Evolutionary conservation across 148 eudicot species (phyloP).

Genomic region (Camellia sinensis): DNA sequence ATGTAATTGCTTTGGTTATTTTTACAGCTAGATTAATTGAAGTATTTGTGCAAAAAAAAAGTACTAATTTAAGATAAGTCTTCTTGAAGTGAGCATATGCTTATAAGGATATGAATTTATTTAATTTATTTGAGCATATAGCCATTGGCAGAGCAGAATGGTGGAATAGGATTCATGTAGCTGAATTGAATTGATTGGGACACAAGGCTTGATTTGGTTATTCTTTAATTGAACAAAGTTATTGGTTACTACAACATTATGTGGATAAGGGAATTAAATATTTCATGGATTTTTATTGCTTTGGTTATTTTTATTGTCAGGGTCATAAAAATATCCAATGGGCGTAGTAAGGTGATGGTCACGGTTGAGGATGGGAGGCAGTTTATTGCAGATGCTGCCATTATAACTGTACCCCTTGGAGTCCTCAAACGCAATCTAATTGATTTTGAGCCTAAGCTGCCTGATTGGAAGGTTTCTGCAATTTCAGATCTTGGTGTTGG

Average conservation of each 20-base stretch:
- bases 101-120: too few relatives aligned
- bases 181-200: background rate
- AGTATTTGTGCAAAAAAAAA: background rate
- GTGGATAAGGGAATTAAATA: background rate
- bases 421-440: constrained; percentile 80
- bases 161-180: too few relatives aligned
- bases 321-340: constrained; percentile 71
- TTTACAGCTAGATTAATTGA: background rate
- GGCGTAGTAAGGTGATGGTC: constrained; percentile 63
- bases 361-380: constrained; percentile 54
- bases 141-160: too few relatives aligned
- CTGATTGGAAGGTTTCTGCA: constrained; percentile 86
- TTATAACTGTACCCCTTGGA: constrained; percentile 88
- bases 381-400: constrained; percentile 81
- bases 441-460: constrained; percentile 85
- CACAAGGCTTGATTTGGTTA: too few relatives aligned
- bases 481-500: constrained; percentile 97
- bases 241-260: background rate
- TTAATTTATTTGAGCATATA: too few relatives aligned
- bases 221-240: background rate
- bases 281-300: background rate
- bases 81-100: too few relatives aligned
- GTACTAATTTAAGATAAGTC: background rate
- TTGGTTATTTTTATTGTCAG: constrained; percentile 27
- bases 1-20: too few relatives aligned